Percentiles rank a stretch among this genome's conserved stretches.
Conservation (phyloP, 2,329 filamentous ascomycete genomes). For the Penicillium sp. region DNA sequence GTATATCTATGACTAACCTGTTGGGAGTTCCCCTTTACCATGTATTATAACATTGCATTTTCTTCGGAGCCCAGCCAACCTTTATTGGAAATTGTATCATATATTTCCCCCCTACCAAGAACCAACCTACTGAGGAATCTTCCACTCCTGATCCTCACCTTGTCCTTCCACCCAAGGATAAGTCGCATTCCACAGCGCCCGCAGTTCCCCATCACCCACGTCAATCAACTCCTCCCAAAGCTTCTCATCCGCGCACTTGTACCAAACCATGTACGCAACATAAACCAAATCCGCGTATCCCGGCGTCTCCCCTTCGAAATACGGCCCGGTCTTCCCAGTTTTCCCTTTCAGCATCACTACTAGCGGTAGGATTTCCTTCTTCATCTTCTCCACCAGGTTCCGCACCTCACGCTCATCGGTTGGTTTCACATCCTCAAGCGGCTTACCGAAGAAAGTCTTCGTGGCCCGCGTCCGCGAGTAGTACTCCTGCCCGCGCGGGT, state of each 20-base stretch:
- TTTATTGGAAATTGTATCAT: conserved; percentile 12
- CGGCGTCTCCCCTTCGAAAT: conserved; percentile 38
- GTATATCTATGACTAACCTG: conserved; percentile 23
- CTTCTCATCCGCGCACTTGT: conserved; percentile 28
- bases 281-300: conserved; percentile 39
- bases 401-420: conserved; percentile 27
- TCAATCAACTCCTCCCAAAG: conserved; percentile 31
- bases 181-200: conserved; percentile 35
- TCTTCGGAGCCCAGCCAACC: conserved; percentile 26
- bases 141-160: conserved; percentile 41
- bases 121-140: conserved; percentile 22
- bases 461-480: conserved; percentile 35
- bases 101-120: background rate
- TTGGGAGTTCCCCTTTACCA: conserved; percentile 22
- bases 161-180: conserved; percentile 39
- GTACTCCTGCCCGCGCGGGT: conserved; percentile 36
- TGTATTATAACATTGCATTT: conserved; percentile 40
- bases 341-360: conserved; percentile 34
- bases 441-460: conserved; percentile 30
- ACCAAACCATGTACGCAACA: conserved; percentile 32
- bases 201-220: conserved; percentile 35
- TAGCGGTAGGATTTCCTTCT: conserved; percentile 28
- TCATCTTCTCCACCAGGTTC: conserved; percentile 24
- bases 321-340: conserved; percentile 38
- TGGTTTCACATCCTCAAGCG: conserved; percentile 34